These are phyloP conservation scores for Pistacia integerrima DNA, from an alignment of 345 rosid species.

Conservation along the genomic window DNA sequence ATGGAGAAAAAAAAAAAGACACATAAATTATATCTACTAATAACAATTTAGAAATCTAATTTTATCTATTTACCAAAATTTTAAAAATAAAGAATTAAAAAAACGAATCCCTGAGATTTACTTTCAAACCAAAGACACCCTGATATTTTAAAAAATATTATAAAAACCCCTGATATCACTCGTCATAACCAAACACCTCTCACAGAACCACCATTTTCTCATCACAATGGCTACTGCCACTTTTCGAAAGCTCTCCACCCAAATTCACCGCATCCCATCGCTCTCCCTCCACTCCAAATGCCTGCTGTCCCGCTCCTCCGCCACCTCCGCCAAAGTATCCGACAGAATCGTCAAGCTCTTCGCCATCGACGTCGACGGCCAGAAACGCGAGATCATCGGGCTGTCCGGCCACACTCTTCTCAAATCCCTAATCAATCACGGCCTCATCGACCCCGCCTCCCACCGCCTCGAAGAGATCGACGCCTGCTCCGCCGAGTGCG, in stretches of 20 bases:
- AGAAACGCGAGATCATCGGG: conserved; percentile 72
- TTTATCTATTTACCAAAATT: no score
- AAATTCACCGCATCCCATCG: conserved; percentile 55
- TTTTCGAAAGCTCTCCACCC: conserved; percentile 62
- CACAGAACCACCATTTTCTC: no score
- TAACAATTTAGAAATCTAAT: no score
- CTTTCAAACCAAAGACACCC: no score
- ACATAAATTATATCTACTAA: no score
- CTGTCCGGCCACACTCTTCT: conserved; percentile 92
- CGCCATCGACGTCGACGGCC: conserved; percentile 77
- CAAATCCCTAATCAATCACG: conserved; percentile 65
- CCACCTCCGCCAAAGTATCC: conserved; percentile 74
- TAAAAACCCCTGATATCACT: no score
- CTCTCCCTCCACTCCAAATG: conserved; percentile 45
- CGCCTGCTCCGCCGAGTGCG: conserved; percentile 98
- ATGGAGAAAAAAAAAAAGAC: no score
- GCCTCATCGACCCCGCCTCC: conserved; percentile 88
- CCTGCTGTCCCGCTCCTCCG: conserved; percentile 41
- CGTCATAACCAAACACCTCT: no score
- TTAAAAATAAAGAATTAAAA: no score
- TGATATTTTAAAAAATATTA: no score
- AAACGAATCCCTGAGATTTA: no score
- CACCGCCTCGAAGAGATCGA: conserved; percentile 96
- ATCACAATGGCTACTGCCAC: conserved; percentile 47
- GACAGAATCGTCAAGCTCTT: conserved; percentile 89